Conservation (phyloP, 306 rosid species). For the Prunus mume region DNA sequence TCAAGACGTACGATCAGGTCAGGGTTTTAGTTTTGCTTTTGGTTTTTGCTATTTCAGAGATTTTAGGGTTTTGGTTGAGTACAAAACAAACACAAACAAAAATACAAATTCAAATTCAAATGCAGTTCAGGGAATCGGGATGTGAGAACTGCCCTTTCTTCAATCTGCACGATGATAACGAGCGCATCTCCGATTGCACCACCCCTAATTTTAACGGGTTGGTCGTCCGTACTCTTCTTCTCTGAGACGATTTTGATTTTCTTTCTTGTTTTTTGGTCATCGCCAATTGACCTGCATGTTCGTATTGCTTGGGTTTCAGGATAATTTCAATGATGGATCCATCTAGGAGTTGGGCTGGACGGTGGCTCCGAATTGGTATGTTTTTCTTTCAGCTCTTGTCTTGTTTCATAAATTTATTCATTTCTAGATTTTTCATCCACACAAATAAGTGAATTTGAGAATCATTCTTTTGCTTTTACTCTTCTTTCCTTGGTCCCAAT, state of each 20-base stretch:
- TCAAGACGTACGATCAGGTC: constrained; percentile 98
- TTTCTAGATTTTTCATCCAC: background rate
- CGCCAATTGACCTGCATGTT: background rate
- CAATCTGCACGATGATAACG: constrained; percentile 88
- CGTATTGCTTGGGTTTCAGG: constrained; percentile 24
- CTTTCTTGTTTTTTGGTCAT: background rate
- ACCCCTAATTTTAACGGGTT: constrained; percentile 97
- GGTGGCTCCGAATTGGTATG: constrained; percentile 89
- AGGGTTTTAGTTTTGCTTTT: background rate
- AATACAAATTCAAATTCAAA: background rate
- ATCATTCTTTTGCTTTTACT: background rate
- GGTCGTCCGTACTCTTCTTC: background rate
- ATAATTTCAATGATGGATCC: constrained; percentile 95
- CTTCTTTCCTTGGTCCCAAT: background rate
- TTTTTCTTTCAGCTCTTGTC: background rate
- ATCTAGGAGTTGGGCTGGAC: constrained; percentile 85
- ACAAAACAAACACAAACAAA: background rate
- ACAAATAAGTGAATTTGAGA: background rate
- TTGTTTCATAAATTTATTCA: background rate
- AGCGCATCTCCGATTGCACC: constrained; percentile 83
- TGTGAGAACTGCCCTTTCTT: constrained; percentile 95
- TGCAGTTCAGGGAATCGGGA: constrained; percentile 82
- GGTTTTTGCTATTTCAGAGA: background rate
- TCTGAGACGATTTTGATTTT: background rate
- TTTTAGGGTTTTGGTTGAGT: background rate